Base-by-base conservation (phyloP, 331 rosid species). In the Malus hybrid region DNA sequence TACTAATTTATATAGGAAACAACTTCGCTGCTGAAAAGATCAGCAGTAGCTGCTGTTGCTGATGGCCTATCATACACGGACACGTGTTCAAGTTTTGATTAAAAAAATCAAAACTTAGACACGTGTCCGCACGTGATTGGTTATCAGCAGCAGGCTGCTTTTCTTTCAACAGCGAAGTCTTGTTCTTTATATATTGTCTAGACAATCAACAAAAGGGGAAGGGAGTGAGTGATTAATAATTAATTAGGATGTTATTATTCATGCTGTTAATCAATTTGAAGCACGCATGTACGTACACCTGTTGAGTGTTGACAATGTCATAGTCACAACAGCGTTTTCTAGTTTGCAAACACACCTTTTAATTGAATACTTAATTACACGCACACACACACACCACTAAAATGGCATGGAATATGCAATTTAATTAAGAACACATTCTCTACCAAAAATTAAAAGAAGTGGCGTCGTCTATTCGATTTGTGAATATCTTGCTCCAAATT, bases 301-400 rank as follows among this genome's bases (percentile, higher is more conserved):
- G 8, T 50, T 50, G 56, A 50, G n/a, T 16, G 9, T 61, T 32
- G 44, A 18, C 24, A 65, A 9, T 19, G 75, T 85, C 81, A 52
- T 56, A 42, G 26, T 75, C 83, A 42, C 28, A 71, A 61, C 75
- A 50, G 52, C 69, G 26, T 36, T 52, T 73, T 10, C 61, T 63
- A 62, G 75, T 66, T 68, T 57, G 69, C 56, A 36, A 50, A 50
- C 7, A 2, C 26, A 32, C 39, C 57, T 11, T 28, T 60, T 50
- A 34, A 18, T 65, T 33, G 4, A 28, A 28, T 62, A 28, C 16
- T 12, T 12, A 61, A 19, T 16, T 53, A 18, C 6, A 52, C 6
- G 15, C 4, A 50, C 10, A 44, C 1, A 46, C 6, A 50, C 19
- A 14, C 16, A n/a, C 10, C 7, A 2, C 66, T 26, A 61, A 61